Evolutionary conservation across 352 stramenopile species (phyloP), one percentile per base, ranked within the genome.

Genomic region (Globisporangium nodosum): DNA sequence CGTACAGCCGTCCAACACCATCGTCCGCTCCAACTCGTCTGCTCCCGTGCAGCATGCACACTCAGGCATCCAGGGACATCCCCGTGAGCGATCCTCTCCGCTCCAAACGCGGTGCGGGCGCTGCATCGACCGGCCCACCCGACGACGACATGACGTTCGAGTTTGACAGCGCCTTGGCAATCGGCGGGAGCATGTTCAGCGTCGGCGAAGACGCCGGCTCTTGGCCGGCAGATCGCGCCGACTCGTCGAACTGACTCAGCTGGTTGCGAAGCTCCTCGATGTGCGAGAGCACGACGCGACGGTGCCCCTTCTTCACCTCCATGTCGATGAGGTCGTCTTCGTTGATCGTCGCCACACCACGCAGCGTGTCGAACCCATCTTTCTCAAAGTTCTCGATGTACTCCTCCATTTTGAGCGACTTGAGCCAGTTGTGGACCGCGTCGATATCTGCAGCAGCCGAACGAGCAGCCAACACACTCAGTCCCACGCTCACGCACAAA

Each of bases 241-340:
- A 85, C 55, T 91, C 83, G 60, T 94, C 85, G 35, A 88, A 58
- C 43, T 78, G 31, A 0, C 63, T 52, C n/a, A 94, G 66, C 43
- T 92, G 78, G 46, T 72, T 79, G 45, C 81, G 81, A 15, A 94
- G 69, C 50, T 94, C 85, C 61, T 94, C 78, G 51, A 94, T 94
- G 68, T 94, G 82, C 37, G 83, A 85, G 20, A 94, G 68, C 47
- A 94, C 79, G n/a, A 92, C 74, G 48, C 85, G 78, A 13, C 85
- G 82, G 68, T 94, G 85, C 6, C 85, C 85, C 60, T 95, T 95
- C 69, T 95, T 95, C 53, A 95, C 85, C 40, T 82, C 65, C 85
- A 95, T 95, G 52, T 95, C 85, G 52, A 92, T 84, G 52, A 95
- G 68, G 45, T 95, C 85, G 24, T 90, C 75, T 76, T 95, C 85